Evolutionary conservation across 352 stramenopile genomes (phyloP).

Genomic region (Aphanomyces euteiches): DNA sequence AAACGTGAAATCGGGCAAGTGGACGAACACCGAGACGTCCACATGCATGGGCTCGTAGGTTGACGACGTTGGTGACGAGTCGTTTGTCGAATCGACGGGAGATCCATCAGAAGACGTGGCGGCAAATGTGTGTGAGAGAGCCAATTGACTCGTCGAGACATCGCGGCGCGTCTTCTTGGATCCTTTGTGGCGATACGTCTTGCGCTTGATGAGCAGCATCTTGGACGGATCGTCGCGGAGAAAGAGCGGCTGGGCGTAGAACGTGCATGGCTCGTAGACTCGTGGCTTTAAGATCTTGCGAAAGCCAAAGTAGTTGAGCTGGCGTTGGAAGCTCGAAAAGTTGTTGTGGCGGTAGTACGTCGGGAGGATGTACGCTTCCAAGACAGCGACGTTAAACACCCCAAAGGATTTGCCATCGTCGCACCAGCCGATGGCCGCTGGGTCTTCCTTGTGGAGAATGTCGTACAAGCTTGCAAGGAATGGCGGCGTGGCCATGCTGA

Average conservation of each 20-base stretch:
- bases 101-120: too few species aligned
- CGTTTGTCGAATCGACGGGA: too few species aligned
- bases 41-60: too few species aligned
- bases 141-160: too few species aligned
- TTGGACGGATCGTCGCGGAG: constrained; percentile 49
- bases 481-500: constrained; percentile 9
- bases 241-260: constrained; percentile 69
- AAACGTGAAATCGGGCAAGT: too few species aligned
- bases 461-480: constrained; percentile 76
- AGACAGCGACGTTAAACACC: constrained; percentile 54
- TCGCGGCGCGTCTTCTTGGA: constrained; percentile 4
- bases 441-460: constrained; percentile 69
- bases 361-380: constrained; percentile 73
- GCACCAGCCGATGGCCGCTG: constrained; percentile 61
- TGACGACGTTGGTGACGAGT: too few species aligned
- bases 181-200: constrained; percentile 32
- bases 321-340: constrained; percentile 86
- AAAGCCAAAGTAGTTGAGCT: constrained; percentile 89
- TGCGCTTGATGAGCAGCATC: constrained; percentile 76
- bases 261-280: constrained; percentile 62
- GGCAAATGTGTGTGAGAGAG: too few species aligned
- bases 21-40: too few species aligned
- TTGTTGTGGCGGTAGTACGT: constrained; percentile 93
- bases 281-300: constrained; percentile 40
- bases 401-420: constrained; percentile 64